phyloP scores from a whole-genome alignment of 148 eudicot species.

The Vaccinium darrowii region DNA sequence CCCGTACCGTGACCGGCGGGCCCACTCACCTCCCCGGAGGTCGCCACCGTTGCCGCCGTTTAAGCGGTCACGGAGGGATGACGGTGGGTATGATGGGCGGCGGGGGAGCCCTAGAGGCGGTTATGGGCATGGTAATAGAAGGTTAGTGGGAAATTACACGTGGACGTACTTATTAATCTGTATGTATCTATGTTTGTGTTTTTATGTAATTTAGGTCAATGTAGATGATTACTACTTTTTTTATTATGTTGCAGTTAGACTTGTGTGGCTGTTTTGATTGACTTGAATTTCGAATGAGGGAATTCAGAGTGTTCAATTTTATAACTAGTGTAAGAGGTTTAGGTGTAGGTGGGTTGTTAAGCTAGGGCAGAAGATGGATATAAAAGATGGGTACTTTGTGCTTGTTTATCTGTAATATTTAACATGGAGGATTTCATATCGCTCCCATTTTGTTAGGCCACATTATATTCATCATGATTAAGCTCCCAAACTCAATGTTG shows the following conservation, averaged over 20 bases:
- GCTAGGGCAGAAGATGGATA: neutral
- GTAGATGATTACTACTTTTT: neutral
- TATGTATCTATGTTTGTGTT: neutral
- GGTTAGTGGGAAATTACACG: conserved; percentile 27
- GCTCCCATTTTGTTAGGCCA: neutral
- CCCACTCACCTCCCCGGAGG: conserved; percentile 52
- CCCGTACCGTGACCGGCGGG: conserved; percentile 64
- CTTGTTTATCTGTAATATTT: neutral
- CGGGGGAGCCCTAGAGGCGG: conserved; percentile 76
- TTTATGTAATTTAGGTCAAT: neutral
- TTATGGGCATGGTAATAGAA: conserved; percentile 54
- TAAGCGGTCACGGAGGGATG: conserved; percentile 69
- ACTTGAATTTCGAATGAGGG: neutral
- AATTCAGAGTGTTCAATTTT: neutral
- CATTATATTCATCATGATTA: neutral
- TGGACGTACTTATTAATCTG: neutral
- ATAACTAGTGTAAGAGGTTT: neutral
- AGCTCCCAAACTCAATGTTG: neutral
- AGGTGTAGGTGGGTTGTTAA: neutral
- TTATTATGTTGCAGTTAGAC: neutral
- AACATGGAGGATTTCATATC: neutral
- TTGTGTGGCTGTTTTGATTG: neutral
- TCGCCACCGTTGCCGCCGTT: conserved; percentile 76
- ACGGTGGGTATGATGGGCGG: conserved; percentile 58
- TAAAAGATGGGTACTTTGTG: neutral